Evolutionary conservation across 2,329 filamentous ascomycete genomes (phyloP).

Genomic region (Aschersonia sp.): DNA sequence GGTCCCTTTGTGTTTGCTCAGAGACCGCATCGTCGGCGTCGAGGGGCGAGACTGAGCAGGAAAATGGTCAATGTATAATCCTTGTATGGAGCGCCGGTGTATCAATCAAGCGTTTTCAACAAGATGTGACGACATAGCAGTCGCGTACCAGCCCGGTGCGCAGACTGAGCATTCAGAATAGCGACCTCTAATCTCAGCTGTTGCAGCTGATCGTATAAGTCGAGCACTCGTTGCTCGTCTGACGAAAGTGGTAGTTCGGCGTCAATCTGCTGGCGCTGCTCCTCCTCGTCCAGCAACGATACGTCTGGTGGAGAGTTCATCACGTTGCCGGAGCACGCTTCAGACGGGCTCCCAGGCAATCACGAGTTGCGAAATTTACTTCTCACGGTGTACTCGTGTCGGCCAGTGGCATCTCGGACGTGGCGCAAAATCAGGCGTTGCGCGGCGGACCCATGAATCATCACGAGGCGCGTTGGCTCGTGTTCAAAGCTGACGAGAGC

Average conservation of each 20-base stretch:
- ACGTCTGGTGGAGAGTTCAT: slow-evolving; percentile 1
- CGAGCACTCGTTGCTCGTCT: slow-evolving; percentile 50
- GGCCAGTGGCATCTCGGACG: no score
- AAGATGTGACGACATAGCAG: neutral
- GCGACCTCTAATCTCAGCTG: slow-evolving; percentile 60
- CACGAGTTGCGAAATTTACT: no score
- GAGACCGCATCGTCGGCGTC: slow-evolving; percentile 29
- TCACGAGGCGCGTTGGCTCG: no score
- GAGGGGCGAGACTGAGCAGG: slow-evolving; percentile 5
- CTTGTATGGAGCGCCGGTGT: neutral
- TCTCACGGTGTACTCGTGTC: no score
- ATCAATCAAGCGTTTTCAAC: no score
- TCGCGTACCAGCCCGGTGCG: slow-evolving; percentile 18
- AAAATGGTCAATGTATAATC: neutral
- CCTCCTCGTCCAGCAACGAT: slow-evolving; percentile 10
- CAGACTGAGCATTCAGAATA: slow-evolving; percentile 40
- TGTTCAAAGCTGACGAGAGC: no score
- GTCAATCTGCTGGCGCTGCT: slow-evolving; percentile 16
- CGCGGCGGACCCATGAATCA: no score
- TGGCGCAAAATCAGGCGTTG: no score
- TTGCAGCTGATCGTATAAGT: slow-evolving; percentile 57
- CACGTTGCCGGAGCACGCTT: no score
- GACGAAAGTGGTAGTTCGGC: slow-evolving; percentile 41
- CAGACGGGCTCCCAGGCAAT: no score
- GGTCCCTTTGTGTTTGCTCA: slow-evolving; percentile 45